These are phyloP conservation scores for Rauvolfia tetraphylla DNA, from an alignment of 257 asterid species.

Conservation along the genomic window DNA sequence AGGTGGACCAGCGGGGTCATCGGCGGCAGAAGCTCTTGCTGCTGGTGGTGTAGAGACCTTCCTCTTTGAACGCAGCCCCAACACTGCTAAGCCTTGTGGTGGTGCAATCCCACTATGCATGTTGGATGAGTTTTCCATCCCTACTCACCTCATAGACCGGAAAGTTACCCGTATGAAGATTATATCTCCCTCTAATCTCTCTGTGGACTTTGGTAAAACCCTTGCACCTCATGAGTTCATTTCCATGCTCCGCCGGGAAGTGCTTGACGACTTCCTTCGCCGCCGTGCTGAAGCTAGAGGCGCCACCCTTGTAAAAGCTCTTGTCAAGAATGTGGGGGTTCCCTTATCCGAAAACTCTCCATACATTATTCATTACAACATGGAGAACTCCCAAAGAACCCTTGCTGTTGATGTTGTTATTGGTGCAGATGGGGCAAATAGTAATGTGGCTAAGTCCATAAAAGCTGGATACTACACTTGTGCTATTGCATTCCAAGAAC, in stretches of 20 bases:
- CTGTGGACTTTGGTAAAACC: constrained; percentile 70
- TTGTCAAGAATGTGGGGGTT: constrained; percentile 50
- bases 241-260: constrained; percentile 88
- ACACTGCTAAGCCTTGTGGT: constrained; percentile 79
- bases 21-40: constrained; percentile 82
- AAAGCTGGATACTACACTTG: constrained; percentile 66
- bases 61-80: constrained; percentile 75
- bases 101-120: constrained; percentile 92
- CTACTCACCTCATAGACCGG: constrained; percentile 58
- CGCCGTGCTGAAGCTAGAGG: constrained; percentile 54
- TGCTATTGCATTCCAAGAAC: constrained; percentile 75
- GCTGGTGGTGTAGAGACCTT: constrained; percentile 72
- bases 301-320: constrained; percentile 58
- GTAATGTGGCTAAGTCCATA: constrained; percentile 73
- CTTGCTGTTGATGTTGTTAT: constrained; percentile 63
- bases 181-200: constrained; percentile 69
- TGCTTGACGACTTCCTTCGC: constrained; percentile 73
- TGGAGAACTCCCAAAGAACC: constrained; percentile 29
- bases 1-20: constrained; percentile 89
- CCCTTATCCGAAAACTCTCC: constrained; percentile 45
- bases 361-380: constrained; percentile 47
- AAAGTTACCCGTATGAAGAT: constrained; percentile 72
- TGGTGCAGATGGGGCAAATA: constrained; percentile 90
- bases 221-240: constrained; percentile 63
- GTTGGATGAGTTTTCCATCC: constrained; percentile 80